These are phyloP conservation scores for Pseudocercospora pini-densiflorae DNA, from an alignment of 2,329 filamentous ascomycete genomes.

Conservation along the genomic window DNA sequence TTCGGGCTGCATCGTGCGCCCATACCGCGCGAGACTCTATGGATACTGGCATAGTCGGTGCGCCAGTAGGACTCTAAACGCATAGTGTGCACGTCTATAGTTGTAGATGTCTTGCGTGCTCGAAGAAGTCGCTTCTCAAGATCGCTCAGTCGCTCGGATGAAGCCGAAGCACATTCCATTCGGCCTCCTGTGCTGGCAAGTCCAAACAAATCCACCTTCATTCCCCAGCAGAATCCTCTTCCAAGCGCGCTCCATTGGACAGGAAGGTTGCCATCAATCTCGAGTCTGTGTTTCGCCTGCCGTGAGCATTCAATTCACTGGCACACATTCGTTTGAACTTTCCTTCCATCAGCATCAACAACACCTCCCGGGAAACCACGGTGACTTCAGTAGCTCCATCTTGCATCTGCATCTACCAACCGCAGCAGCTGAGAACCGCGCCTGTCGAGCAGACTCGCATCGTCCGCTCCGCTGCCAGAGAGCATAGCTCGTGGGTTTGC, in stretches of 20 bases:
- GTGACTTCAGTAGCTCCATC: conserved; percentile 2
- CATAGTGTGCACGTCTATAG: neutral
- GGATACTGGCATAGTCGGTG: neutral
- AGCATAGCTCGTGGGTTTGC: conserved; percentile 10
- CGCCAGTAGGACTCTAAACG: neutral
- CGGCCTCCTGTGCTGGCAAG: neutral
- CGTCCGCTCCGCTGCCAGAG: conserved; percentile 8
- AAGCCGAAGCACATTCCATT: neutral
- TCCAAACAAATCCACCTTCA: neutral
- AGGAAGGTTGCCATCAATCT: neutral
- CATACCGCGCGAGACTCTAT: neutral
- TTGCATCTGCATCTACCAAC: conserved; percentile 10
- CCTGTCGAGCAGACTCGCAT: conserved; percentile 5
- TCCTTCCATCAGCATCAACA: conserved; percentile 9
- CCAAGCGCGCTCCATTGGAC: neutral
- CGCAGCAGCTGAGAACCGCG: conserved; percentile 8
- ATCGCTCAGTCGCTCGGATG: neutral
- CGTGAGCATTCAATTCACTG: conserved; percentile 3
- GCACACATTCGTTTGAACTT: neutral
- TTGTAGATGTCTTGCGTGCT: neutral
- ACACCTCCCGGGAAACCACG: neutral
- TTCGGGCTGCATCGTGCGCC: too few species aligned
- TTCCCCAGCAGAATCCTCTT: neutral
- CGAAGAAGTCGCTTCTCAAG: neutral
- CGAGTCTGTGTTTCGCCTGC: neutral